Conservation (phyloP, 345 rosid genomes). For the Salix viminalis region DNA sequence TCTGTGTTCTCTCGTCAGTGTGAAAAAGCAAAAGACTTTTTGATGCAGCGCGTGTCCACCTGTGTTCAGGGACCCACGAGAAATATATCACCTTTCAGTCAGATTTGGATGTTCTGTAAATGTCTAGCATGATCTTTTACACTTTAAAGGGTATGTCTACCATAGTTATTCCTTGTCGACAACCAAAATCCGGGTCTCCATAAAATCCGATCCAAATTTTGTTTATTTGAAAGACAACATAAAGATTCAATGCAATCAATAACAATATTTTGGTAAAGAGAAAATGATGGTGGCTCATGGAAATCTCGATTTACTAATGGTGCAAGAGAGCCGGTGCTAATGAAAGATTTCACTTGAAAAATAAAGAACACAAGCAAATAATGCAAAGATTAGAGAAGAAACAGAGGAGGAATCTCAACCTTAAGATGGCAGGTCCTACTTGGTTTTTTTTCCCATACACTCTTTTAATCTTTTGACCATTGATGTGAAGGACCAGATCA, state of each 20-base stretch:
- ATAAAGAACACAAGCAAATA: not conserved
- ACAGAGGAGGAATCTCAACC: not conserved
- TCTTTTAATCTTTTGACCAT: not conserved
- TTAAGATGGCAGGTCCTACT: not conserved
- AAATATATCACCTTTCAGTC: not conserved
- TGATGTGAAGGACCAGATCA: not conserved
- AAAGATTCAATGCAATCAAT: not conserved
- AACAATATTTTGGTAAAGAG: not conserved
- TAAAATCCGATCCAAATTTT: not conserved
- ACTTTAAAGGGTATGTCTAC: not conserved
- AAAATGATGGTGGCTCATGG: not conserved
- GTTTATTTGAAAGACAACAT: not conserved
- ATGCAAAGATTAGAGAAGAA: not conserved
- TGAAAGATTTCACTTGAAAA: not conserved
- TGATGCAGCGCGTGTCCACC: not conserved
- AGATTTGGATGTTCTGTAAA: conserved; percentile 11
- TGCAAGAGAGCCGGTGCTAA: not conserved
- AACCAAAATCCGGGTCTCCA: not conserved
- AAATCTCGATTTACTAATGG: not conserved
- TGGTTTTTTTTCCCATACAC: no score
- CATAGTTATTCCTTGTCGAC: not conserved
- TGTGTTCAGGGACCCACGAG: not conserved
- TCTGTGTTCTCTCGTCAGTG: not conserved
- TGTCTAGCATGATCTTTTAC: not conserved
- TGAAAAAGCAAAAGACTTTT: not conserved